Evolutionary conservation across 495 filamentous ascomycete species (phyloP).

Genomic region (Aspergillus funiculosus): DNA sequence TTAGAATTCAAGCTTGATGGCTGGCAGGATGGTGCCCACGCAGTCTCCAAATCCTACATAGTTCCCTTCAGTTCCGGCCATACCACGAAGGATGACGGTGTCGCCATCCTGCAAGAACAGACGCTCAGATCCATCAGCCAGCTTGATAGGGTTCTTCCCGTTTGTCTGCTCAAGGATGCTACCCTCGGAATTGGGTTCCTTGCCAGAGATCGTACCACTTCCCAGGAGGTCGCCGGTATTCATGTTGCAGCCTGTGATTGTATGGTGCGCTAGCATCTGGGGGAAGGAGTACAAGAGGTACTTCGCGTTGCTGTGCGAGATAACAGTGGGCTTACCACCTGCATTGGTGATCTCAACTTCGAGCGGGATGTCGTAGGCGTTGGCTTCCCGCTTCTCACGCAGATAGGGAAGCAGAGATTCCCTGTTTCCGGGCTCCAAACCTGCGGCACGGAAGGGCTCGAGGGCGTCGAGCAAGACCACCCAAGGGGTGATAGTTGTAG

Average conservation of each 20-base stretch:
- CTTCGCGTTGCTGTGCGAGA: constrained; percentile 57
- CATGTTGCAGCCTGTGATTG: constrained; percentile 77
- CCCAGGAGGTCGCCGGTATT: constrained; percentile 78
- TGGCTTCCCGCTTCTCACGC: constrained; percentile 55
- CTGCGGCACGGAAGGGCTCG: constrained; percentile 59
- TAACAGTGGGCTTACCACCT: constrained; percentile 57
- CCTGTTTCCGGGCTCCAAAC: constrained; percentile 54
- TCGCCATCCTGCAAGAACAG: constrained; percentile 84
- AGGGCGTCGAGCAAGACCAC: constrained; percentile 80
- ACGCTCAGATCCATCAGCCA: constrained; percentile 65
- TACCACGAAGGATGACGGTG: constrained; percentile 63
- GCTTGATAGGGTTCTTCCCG: constrained; percentile 58
- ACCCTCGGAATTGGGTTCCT: constrained; percentile 53
- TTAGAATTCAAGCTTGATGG: constrained; percentile 26
- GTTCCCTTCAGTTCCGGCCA: constrained; percentile 53
- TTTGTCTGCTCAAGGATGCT: constrained; percentile 77
- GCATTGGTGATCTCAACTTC: constrained; percentile 66
- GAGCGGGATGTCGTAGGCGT: constrained; percentile 68
- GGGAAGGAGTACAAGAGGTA: constrained; percentile 88
- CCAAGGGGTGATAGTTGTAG: constrained; percentile 84
- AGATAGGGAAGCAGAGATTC: constrained; percentile 64
- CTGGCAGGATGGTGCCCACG: constrained; percentile 50
- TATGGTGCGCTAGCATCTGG: constrained; percentile 93
- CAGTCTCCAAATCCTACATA: constrained; percentile 74
- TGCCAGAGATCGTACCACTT: constrained; percentile 84